Percentiles rank a stretch among this genome's conserved stretches.
Conservation (phyloP, 805 yeast species). For the Pichia rugopelliculosa region DNA sequence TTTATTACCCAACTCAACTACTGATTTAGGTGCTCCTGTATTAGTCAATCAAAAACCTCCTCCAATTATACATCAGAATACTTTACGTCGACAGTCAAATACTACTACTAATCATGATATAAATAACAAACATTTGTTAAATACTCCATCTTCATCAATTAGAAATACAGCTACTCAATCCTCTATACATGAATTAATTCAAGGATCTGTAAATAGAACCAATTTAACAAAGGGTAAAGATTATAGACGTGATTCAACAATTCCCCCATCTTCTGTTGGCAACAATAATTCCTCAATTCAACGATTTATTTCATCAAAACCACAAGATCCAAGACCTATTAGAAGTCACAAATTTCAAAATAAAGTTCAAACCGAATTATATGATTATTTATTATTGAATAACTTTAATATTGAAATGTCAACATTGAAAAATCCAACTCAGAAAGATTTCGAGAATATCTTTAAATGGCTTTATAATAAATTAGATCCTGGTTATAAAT, state of each 20-base stretch:
- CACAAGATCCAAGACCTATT: conserved; percentile 66
- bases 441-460: conserved; percentile 70
- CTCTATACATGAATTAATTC: conserved; percentile 21
- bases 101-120: conserved; percentile 12
- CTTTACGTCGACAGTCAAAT: conserved; percentile 20
- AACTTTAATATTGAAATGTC: conserved; percentile 71
- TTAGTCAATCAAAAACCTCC: conserved; percentile 13
- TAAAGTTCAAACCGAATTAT: conserved; percentile 58
- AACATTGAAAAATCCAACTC: conserved; percentile 72
- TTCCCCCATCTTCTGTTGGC: conserved; percentile 10
- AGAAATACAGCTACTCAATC: not conserved
- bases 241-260: conserved; percentile 10
- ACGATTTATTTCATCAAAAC: conserved; percentile 3
- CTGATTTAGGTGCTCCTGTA: conserved; percentile 23
- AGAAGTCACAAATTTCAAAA: conserved; percentile 64
- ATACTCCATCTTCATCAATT: not conserved
- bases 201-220: conserved; percentile 22
- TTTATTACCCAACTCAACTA: conserved; percentile 17
- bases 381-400: conserved; percentile 52
- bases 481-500: conserved; percentile 72
- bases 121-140: not conserved
- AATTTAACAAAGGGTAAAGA: conserved; percentile 7
- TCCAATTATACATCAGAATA: conserved; percentile 6
- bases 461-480: conserved; percentile 74
- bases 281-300: not conserved